Base-by-base conservation (phyloP, 805 yeast species). In the Teunomyces tritomae region DNA sequence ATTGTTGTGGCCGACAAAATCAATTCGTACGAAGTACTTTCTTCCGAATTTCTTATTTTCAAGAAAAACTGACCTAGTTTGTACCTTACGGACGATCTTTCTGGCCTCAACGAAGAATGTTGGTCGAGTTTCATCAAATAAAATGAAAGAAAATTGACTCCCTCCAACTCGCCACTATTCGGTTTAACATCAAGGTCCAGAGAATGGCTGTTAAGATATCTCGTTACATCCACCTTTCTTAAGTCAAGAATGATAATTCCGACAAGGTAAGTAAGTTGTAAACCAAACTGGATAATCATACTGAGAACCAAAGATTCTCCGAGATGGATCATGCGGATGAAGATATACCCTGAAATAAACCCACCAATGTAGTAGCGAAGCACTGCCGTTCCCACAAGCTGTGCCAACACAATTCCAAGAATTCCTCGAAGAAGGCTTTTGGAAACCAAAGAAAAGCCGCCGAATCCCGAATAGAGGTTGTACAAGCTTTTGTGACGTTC, bases 201-300 rank as follows among this genome's bases (percentile, higher is more conserved):
- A 3, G 24, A 24, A 8, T 26, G 42, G 16, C 37, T 44, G 27
- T 51, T 53, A 37, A 55, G 51, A 36, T 83, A 59, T 50, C 83
- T 89, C 11, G 77, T 77, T 13, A 84, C 70, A 54, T 85, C 91
- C 26, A 78, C 62, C 46, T 89, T 73, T 41, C 83, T 76, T 28
- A 83, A 66, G 65, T 89, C 96, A 33, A 88, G 78, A 13, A 85
- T 74, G 28, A 87, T 66, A 1, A 87, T 80, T 0, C 89, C 82
- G 1, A 83, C 69, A 49, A 87, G 78, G 61, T 74, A 87, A 1
- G 91, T 79, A 43, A 82, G 58, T 53, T 84, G 89, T 33, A 88
- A 65, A 4, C 77, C 48, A 57, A 81, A 85, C 52, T 85, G 88
- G 34, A 84, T 63, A 1, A 79, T 27, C n/a, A 86, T 54, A 0